phyloP scores from a whole-genome alignment of 2,329 filamentous ascomycete species.

The Penicillium concentricum region DNA sequence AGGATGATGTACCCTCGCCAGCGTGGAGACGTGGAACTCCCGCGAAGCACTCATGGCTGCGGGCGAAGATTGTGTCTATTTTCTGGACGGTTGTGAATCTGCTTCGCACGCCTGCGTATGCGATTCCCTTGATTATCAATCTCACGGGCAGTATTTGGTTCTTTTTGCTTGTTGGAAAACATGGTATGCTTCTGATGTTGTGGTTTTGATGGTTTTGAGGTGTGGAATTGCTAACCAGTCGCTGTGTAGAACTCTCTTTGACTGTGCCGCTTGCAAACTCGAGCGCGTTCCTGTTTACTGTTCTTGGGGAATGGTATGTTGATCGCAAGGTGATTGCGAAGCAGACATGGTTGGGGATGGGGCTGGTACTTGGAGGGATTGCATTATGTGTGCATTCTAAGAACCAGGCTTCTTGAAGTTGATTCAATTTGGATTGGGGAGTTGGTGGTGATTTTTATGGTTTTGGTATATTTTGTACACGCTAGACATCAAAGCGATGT shows the following conservation, averaged over 20 bases:
- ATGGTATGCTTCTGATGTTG: no score
- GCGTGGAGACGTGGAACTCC: slow-evolving; percentile 25
- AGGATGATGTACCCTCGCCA: slow-evolving; percentile 27
- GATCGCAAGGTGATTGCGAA: slow-evolving; percentile 85
- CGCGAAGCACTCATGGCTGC: slow-evolving; percentile 54
- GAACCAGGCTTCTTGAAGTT: slow-evolving; percentile 21
- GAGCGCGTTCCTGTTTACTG: slow-evolving; percentile 91
- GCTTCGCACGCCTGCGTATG: slow-evolving; percentile 77
- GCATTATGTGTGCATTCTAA: slow-evolving; percentile 72
- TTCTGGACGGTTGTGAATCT: slow-evolving; percentile 77
- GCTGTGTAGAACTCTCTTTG: slow-evolving; percentile 71
- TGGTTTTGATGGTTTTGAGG: no score
- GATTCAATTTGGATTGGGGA: neutral
- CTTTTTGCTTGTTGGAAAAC: slow-evolving; percentile 87
- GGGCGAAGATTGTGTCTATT: slow-evolving; percentile 60
- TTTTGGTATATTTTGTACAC: neutral
- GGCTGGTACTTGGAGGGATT: slow-evolving; percentile 74
- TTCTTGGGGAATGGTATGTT: slow-evolving; percentile 91
- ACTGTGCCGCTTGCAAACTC: slow-evolving; percentile 96
- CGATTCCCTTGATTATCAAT: slow-evolving; percentile 80
- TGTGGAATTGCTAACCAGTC: neutral
- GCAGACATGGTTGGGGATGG: slow-evolving; percentile 83
- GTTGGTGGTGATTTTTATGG: neutral
- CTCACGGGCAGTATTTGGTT: slow-evolving; percentile 95
- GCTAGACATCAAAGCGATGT: neutral